Conservation (phyloP, 768 basidiomycete species). For the Hydnum rufescens region DNA sequence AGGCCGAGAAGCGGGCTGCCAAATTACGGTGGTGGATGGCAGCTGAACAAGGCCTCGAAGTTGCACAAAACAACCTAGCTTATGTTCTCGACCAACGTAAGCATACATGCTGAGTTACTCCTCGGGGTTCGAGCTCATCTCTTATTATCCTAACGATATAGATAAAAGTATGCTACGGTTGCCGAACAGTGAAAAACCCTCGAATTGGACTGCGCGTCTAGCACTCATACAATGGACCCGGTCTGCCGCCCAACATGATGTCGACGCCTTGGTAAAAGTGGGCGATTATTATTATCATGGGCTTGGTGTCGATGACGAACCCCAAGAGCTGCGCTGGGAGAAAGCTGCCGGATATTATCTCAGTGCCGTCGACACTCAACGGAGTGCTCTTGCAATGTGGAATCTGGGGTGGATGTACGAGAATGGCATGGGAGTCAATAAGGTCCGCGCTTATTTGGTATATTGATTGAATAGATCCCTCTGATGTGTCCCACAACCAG, state of each 20-base stretch:
- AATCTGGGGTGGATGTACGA: constrained; percentile 99
- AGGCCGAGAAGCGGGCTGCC: constrained; percentile 43
- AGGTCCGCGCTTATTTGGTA: constrained; percentile 26
- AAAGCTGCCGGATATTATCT: constrained; percentile 91
- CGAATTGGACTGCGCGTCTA: constrained; percentile 61
- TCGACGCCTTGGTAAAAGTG: constrained; percentile 95
- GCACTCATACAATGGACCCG: constrained; percentile 90
- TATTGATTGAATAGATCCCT: neutral
- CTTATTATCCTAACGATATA: constrained; percentile 15
- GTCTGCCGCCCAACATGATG: constrained; percentile 79
- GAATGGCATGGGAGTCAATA: constrained; percentile 78
- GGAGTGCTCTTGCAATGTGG: constrained; percentile 94
- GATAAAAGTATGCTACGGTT: constrained; percentile 48
- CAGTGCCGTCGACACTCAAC: constrained; percentile 78
- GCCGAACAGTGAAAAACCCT: constrained; percentile 48
- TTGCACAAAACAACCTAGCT: constrained; percentile 89
- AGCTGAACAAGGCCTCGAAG: constrained; percentile 79
- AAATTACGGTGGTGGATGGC: constrained; percentile 91
- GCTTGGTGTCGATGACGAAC: constrained; percentile 53
- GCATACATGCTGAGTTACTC: constrained; percentile 10
- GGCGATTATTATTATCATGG: constrained; percentile 95
- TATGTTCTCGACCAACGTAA: constrained; percentile 80
- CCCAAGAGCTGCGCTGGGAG: constrained; percentile 47
- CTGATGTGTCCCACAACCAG: no score
- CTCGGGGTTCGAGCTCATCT: neutral